These are phyloP conservation scores for Agrocybe praecox DNA, from an alignment of 768 basidiomycete genomes.

Conservation along the genomic window DNA sequence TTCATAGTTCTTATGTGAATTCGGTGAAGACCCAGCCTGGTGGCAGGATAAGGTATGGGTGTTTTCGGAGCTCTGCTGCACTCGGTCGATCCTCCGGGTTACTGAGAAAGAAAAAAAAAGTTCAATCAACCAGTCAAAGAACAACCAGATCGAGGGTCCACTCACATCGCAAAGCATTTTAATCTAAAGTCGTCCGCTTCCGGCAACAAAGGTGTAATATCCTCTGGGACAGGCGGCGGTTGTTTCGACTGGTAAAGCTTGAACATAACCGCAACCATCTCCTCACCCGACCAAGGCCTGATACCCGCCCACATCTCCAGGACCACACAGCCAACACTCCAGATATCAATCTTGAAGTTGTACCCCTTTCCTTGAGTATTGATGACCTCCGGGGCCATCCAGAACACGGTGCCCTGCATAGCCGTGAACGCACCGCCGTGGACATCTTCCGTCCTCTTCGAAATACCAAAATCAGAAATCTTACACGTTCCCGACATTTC, in stretches of 20 bases:
- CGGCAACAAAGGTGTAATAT: conserved; percentile 65
- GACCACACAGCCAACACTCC: conserved; percentile 98
- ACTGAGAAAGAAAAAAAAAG: conserved; percentile 37
- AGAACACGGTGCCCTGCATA: conserved; percentile 98
- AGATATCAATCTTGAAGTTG: conserved; percentile 97
- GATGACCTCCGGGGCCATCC: conserved; percentile 98
- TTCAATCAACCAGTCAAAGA: conserved; percentile 5
- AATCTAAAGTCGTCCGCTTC: conserved; percentile 85
- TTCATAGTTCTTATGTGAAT: conserved; percentile 46
- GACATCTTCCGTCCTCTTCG: conserved; percentile 91
- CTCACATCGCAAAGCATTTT: conserved; percentile 89
- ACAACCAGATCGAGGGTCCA: conserved; percentile 8
- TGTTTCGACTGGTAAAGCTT: conserved; percentile 88
- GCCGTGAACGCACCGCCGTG: conserved; percentile 85
- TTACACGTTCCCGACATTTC: conserved; percentile 93
- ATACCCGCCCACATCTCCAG: conserved; percentile 99
- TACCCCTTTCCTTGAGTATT: conserved; percentile 89
- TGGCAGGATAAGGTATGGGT: conserved; percentile 76
- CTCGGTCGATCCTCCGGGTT: conserved; percentile 84
- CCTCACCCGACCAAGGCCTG: conserved; percentile 91
- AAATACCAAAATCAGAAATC: conserved; percentile 98
- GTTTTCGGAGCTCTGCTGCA: conserved; percentile 76
- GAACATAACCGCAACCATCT: conserved; percentile 91
- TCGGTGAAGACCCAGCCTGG: conserved; percentile 77
- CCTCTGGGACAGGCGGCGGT: conserved; percentile 88